These are phyloP conservation scores for Quercus phellos DNA, from an alignment of 331 rosid genomes.

Conservation along the genomic window DNA sequence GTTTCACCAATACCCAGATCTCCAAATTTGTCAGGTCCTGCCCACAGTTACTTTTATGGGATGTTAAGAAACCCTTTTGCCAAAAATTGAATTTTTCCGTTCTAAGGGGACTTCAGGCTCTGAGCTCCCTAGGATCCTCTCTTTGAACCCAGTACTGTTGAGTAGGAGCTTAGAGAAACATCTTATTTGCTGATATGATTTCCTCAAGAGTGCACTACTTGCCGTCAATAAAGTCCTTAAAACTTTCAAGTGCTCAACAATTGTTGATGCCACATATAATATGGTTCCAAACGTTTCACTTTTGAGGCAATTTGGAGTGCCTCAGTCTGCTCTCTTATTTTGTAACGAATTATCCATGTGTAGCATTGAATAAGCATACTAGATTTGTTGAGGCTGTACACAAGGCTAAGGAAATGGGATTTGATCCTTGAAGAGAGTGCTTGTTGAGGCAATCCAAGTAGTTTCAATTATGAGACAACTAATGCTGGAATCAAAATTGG, in stretches of 20 bases:
- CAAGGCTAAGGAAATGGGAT: not conserved
- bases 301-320: not conserved
- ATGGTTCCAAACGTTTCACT: not conserved
- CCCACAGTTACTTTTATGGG: not conserved
- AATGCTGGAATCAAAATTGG: not conserved
- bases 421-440: not conserved
- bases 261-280: not conserved
- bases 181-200: not conserved
- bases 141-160: constrained; percentile 11
- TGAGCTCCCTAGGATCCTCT: not conserved
- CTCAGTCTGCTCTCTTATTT: not conserved
- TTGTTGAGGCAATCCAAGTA: not conserved
- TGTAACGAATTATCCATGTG: not conserved
- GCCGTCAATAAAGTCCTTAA: not conserved
- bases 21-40: constrained; percentile 4
- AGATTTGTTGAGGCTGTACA: not conserved
- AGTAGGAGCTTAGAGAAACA: not conserved
- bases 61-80: constrained; percentile 11
- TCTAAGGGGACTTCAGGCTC: constrained; percentile 16
- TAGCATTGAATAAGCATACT: not conserved
- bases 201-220: not conserved
- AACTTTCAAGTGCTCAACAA: not conserved
- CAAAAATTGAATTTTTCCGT: constrained; percentile 23
- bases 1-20: constrained; percentile 23
- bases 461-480: not conserved